These are phyloP conservation scores for Anisogramma anomala DNA, from an alignment of 2,329 filamentous ascomycete genomes.

Conservation along the genomic window DNA sequence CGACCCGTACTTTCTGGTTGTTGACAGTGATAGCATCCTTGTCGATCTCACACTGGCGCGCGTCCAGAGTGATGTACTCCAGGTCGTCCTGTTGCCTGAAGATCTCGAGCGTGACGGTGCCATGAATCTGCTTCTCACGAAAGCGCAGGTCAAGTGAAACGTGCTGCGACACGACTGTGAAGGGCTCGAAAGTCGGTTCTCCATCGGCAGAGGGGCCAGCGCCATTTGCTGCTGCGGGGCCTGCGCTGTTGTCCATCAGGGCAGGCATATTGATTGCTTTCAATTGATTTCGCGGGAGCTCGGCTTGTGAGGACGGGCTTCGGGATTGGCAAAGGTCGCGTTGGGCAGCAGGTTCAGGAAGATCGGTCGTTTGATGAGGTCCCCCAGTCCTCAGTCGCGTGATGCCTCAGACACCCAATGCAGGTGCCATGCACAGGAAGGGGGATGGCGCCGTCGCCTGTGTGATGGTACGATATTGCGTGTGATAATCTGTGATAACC, in stretches of 20 bases:
- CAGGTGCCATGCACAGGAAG: slow-evolving; percentile 11
- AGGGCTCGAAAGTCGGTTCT: slow-evolving; percentile 23
- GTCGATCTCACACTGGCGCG: slow-evolving; percentile 50
- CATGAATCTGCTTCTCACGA: slow-evolving; percentile 58
- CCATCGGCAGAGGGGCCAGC: slow-evolving; percentile 10
- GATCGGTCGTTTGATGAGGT: too few relatives aligned
- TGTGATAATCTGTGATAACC: background rate
- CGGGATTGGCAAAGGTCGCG: too few relatives aligned
- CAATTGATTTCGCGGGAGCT: too few relatives aligned
- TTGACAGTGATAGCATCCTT: slow-evolving; percentile 41
- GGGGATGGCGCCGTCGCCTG: background rate
- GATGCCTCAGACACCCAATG: slow-evolving; percentile 5
- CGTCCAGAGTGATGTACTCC: slow-evolving; percentile 47
- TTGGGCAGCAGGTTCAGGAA: too few relatives aligned
- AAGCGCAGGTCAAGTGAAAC: slow-evolving; percentile 88
- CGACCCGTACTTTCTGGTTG: slow-evolving; percentile 31
- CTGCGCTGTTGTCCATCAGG: slow-evolving; percentile 15
- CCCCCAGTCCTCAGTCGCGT: slow-evolving; percentile 7
- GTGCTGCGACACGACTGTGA: slow-evolving; percentile 65
- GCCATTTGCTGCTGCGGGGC: slow-evolving; percentile 9
- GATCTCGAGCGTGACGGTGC: slow-evolving; percentile 71
- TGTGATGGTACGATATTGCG: background rate
- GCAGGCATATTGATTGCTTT: slow-evolving; percentile 18
- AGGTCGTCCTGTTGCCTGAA: slow-evolving; percentile 47
- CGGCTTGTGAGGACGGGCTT: too few relatives aligned